These are phyloP conservation scores for Pyricularia sp. DNA, from an alignment of 2,329 filamentous ascomycete genomes.

Conservation along the genomic window DNA sequence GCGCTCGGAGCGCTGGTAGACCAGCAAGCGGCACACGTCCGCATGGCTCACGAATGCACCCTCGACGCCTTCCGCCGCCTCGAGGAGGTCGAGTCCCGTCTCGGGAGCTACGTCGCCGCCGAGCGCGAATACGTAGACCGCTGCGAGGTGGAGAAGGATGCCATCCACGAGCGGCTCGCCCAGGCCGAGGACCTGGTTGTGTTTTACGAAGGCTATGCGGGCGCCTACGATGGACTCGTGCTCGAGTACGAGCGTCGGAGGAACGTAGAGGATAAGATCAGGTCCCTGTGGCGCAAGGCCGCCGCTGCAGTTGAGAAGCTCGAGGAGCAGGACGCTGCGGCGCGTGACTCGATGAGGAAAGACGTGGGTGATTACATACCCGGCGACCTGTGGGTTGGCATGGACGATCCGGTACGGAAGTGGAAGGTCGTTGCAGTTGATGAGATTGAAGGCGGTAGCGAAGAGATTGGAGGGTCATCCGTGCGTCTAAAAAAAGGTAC, in stretches of 20 bases:
- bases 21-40: constrained; percentile 45
- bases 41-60: constrained; percentile 42
- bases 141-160: constrained; percentile 64
- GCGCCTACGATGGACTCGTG: constrained; percentile 72
- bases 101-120: constrained; percentile 52
- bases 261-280: constrained; percentile 59
- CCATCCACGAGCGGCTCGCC: constrained; percentile 53
- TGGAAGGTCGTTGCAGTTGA: constrained; percentile 30
- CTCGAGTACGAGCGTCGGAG: constrained; percentile 70
- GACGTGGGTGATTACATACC: constrained; percentile 81
- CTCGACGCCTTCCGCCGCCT: constrained; percentile 52
- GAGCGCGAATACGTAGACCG: constrained; percentile 48
- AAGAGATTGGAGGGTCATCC: neutral
- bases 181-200: constrained; percentile 65
- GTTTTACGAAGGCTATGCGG: constrained; percentile 81
- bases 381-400: constrained; percentile 72
- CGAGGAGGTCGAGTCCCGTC: constrained; percentile 50
- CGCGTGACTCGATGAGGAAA: constrained; percentile 65
- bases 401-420: constrained; percentile 44
- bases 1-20: constrained; percentile 49
- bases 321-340: constrained; percentile 55
- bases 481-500: neutral
- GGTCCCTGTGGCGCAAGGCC: constrained; percentile 63
- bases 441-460: neutral
- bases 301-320: constrained; percentile 64